Conservation (phyloP, 1,139 yeast genomes). For the Pichia sp. region DNA sequence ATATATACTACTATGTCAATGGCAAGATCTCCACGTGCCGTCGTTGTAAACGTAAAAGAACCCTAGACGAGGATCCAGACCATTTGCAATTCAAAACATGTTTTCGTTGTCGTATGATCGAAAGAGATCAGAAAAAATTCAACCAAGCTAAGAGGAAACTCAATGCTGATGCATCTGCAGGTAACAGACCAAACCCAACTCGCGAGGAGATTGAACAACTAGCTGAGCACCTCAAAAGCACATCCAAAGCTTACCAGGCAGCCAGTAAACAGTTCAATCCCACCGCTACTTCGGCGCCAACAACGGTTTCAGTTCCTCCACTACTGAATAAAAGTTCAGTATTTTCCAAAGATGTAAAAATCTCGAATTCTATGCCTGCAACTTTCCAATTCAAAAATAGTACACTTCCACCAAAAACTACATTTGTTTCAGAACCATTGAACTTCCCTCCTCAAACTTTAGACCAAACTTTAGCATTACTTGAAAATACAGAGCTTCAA, state of each 20-base stretch:
- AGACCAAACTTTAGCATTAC: conserved; percentile 19
- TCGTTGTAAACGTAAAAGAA: conserved; percentile 56
- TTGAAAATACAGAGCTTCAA: conserved; percentile 18
- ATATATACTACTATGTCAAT: conserved; percentile 27
- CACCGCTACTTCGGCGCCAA: conserved; percentile 19
- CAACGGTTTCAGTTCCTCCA: conserved; percentile 11
- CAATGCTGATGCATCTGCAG: conserved; percentile 17
- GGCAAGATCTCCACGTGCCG: conserved; percentile 42
- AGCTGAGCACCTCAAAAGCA: conserved; percentile 20
- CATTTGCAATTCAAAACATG: conserved; percentile 57
- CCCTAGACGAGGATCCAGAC: conserved; percentile 57
- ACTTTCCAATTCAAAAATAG: conserved; percentile 16
- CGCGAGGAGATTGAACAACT: conserved; percentile 21
- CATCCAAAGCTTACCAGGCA: conserved; percentile 15
- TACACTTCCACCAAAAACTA: conserved; percentile 4
- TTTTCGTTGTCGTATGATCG: conserved; percentile 57
- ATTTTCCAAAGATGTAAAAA: conserved; percentile 1
- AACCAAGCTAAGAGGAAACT: conserved; percentile 27
- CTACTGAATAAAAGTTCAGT: neutral
- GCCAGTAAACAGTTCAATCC: conserved; percentile 18
- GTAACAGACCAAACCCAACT: conserved; percentile 18
- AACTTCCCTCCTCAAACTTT: conserved; percentile 13
- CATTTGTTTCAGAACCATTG: conserved; percentile 7
- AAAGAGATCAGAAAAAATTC: conserved; percentile 41
- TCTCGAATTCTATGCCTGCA: conserved; percentile 8